These are phyloP conservation scores for Puccinia coronata DNA, from an alignment of 1,284 basidiomycete genomes.

Conservation along the genomic window DNA sequence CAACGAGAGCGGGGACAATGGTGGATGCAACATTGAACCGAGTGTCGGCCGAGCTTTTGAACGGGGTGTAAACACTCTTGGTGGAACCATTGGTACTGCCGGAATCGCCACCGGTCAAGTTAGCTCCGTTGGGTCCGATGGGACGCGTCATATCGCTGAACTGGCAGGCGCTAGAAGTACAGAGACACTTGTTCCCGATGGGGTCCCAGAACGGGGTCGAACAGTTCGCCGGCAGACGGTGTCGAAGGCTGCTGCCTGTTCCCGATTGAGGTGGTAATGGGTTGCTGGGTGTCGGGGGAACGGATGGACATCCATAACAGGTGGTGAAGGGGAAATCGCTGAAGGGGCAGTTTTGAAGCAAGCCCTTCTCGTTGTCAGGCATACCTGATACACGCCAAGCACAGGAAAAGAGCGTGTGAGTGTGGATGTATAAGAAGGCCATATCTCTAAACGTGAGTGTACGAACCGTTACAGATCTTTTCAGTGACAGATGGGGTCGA, in stretches of 20 bases:
- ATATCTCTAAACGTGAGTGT: constrained; percentile 51
- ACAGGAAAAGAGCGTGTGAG: not conserved
- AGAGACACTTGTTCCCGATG: constrained; percentile 68
- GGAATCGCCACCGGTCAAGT: constrained; percentile 63
- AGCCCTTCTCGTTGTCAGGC: constrained; percentile 56
- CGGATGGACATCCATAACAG: constrained; percentile 74
- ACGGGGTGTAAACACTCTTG: constrained; percentile 32
- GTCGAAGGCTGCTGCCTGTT: constrained; percentile 60
- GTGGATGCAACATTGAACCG: not conserved
- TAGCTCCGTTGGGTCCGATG: constrained; percentile 72
- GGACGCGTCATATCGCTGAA: constrained; percentile 69
- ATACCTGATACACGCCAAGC: constrained; percentile 20
- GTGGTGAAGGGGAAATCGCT: constrained; percentile 69
- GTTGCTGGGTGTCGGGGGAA: constrained; percentile 64
- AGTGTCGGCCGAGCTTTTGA: constrained; percentile 23
- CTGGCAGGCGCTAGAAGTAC: constrained; percentile 64
- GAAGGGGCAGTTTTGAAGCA: constrained; percentile 68
- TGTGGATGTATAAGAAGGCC: not conserved
- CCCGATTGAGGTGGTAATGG: constrained; percentile 70
- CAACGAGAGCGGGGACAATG: not conserved
- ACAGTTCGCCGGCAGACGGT: constrained; percentile 68
- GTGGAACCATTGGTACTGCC: constrained; percentile 37
- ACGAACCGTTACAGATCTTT: constrained; percentile 74
- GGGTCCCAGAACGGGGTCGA: constrained; percentile 78
- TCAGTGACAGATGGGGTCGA: constrained; percentile 63